Evolutionary conservation across 768 basidiomycete species (phyloP).

Genomic region (Mycena albidolilacea): DNA sequence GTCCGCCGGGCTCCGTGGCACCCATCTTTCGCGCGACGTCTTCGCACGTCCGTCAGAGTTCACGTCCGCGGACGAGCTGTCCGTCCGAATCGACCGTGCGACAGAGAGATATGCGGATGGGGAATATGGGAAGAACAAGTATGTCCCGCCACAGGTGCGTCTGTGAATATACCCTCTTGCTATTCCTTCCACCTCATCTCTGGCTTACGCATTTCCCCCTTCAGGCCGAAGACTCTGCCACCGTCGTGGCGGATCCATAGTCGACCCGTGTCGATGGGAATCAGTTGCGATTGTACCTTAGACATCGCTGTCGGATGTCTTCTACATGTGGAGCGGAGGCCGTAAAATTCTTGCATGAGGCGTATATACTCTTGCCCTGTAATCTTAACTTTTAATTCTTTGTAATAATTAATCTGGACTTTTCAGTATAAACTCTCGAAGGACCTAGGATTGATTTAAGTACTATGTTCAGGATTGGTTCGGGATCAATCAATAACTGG

Average conservation of each 20-base stretch:
- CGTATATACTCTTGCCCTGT: not conserved
- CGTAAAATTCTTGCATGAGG: not conserved
- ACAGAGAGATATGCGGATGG: slow-evolving; percentile 22
- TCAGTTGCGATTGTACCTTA: not conserved
- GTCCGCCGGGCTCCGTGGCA: not conserved
- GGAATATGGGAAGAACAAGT: not conserved
- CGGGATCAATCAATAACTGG: no score
- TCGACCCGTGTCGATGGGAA: not conserved
- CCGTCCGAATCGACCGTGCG: slow-evolving; percentile 26
- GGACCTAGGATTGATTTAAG: no score
- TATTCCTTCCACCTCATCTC: not conserved
- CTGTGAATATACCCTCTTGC: not conserved
- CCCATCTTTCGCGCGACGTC: slow-evolving; percentile 22
- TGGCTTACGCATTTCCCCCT: not conserved
- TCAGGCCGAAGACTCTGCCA: not conserved
- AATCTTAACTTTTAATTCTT: not conserved
- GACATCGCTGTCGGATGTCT: not conserved
- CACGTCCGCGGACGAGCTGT: slow-evolving; percentile 11
- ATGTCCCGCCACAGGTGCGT: slow-evolving; percentile 1
- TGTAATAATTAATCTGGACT: not conserved
- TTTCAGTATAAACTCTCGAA: no score
- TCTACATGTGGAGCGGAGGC: no score
- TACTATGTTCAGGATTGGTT: no score
- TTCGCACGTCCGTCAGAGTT: slow-evolving; percentile 13
- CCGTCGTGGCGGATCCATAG: not conserved